Evolutionary conservation across 2,329 filamentous ascomycete species (phyloP).

Genomic region (Alternaria sp.): DNA sequence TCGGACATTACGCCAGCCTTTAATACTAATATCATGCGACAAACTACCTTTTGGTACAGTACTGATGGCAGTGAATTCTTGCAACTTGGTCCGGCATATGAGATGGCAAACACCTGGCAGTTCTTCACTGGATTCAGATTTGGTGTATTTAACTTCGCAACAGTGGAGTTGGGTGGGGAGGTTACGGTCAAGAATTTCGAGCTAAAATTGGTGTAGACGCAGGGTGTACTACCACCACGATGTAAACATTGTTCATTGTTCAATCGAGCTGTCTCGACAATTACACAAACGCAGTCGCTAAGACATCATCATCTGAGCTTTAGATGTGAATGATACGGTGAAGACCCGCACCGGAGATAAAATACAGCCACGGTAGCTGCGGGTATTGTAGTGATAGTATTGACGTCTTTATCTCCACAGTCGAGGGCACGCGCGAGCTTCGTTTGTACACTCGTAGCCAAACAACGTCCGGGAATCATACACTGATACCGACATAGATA

Average conservation of each 20-base stretch:
- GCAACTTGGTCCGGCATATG: slow-evolving; percentile 43
- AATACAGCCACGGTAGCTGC: neutral
- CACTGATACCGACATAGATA: neutral
- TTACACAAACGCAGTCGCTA: neutral
- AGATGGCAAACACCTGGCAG: slow-evolving; percentile 49
- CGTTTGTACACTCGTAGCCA: neutral
- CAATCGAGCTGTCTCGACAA: neutral
- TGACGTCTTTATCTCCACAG: neutral
- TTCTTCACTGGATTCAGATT: slow-evolving; percentile 54
- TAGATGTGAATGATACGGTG: neutral
- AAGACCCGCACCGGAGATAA: neutral
- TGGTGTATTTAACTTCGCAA: slow-evolving; percentile 53
- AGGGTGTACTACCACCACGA: neutral
- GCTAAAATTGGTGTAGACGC: slow-evolving; percentile 16
- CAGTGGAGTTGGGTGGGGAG: slow-evolving; percentile 45
- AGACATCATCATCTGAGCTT: neutral
- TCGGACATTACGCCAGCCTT: slow-evolving; percentile 52
- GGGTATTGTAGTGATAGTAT: neutral
- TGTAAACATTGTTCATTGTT: neutral
- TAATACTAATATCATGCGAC: slow-evolving; percentile 28
- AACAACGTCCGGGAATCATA: neutral
- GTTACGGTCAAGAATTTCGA: slow-evolving; percentile 38
- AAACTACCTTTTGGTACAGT: slow-evolving; percentile 51
- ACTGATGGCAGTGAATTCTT: slow-evolving; percentile 47
- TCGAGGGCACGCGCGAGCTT: neutral